These are phyloP conservation scores for Platanus orientalis DNA, from an alignment of 164 flowering plant genomes.

Conservation along the genomic window DNA sequence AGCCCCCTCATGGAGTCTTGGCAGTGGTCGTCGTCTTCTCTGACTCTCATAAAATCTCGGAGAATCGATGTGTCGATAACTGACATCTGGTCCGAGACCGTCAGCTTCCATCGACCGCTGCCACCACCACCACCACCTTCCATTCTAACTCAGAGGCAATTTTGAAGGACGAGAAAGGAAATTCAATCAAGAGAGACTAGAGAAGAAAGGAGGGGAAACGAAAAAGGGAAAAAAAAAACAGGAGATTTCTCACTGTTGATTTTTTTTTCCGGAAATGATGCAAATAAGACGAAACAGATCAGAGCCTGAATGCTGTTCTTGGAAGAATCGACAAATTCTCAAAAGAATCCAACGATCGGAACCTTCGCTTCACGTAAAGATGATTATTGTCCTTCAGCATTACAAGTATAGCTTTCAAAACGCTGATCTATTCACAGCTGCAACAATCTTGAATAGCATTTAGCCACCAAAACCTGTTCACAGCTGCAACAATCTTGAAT, in stretches of 20 bases:
- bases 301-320: not conserved
- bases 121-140: not conserved
- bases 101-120: constrained; percentile 9
- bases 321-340: not conserved
- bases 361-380: too few species aligned
- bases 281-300: not conserved
- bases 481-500: too few species aligned
- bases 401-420: too few species aligned
- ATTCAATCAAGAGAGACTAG: too few species aligned
- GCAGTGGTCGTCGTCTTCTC: constrained; percentile 9
- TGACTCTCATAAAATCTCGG: constrained; percentile 11
- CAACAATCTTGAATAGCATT: too few species aligned
- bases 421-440: too few species aligned
- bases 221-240: too few species aligned
- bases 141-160: not conserved
- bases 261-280: too few species aligned
- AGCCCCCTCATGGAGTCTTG: constrained; percentile 15
- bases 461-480: too few species aligned
- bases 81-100: constrained; percentile 11
- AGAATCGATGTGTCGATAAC: constrained; percentile 10
- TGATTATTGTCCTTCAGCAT: too few species aligned
- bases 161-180: not conserved
- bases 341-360: not conserved
- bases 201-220: not conserved
- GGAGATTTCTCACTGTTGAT: too few species aligned